Percentiles rank a stretch among this genome's conserved stretches.
These are phyloP conservation scores for Populus deltoides DNA, from an alignment of 345 rosid species.

Conservation along the genomic window DNA sequence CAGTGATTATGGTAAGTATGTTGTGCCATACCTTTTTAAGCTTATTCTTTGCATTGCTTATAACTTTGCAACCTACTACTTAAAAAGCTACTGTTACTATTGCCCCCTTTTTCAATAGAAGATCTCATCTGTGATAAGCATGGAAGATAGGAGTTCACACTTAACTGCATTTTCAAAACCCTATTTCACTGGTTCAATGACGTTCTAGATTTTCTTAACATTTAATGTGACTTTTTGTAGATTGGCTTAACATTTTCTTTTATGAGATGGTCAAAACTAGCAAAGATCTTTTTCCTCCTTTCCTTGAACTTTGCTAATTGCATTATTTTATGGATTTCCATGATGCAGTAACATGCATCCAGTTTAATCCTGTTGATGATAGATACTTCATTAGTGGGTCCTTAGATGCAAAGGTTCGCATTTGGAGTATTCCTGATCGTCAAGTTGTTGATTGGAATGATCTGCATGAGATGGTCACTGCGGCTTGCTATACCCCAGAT, in stretches of 20 bases:
- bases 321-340: conserved; percentile 16
- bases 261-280: background rate
- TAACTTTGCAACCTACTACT: background rate
- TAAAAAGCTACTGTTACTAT: background rate
- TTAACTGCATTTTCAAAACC: background rate
- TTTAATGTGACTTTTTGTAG: background rate
- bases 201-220: background rate
- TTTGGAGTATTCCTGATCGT: conserved; percentile 93
- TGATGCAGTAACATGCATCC: conserved; percentile 93
- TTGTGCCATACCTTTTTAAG: conserved; percentile 7
- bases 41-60: background rate
- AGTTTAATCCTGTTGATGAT: conserved; percentile 96
- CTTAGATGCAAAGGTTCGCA: conserved; percentile 90
- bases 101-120: background rate
- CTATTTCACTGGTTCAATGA: background rate
- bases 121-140: background rate
- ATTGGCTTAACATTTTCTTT: background rate
- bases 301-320: conserved; percentile 13
- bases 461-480: conserved; percentile 98
- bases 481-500: conserved; percentile 95
- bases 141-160: background rate
- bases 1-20: conserved; percentile 81
- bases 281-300: background rate
- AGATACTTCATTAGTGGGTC: conserved; percentile 96
- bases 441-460: conserved; percentile 97